These are phyloP conservation scores for Fusarium sp. DNA, from an alignment of 2,329 filamentous ascomycete species.

Conservation along the genomic window DNA sequence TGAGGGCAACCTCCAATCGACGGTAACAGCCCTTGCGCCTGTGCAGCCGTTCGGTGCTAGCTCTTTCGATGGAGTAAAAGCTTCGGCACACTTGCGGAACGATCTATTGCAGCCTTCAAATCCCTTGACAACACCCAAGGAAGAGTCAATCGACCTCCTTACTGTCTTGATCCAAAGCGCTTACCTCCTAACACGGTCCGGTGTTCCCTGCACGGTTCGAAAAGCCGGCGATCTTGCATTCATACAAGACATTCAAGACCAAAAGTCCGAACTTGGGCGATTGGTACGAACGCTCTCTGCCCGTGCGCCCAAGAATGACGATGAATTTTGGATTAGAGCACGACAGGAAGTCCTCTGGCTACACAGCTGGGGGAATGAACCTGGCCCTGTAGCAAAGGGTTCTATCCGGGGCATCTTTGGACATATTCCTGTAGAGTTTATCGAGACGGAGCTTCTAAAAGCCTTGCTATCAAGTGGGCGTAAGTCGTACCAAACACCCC, in stretches of 20 bases:
- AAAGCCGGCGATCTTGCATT: slow-evolving; percentile 69
- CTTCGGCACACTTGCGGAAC: slow-evolving; percentile 47
- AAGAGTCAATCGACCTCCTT: slow-evolving; percentile 64
- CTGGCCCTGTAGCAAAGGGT: slow-evolving; percentile 39
- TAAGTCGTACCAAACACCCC: slow-evolving; percentile 48
- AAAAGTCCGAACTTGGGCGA: slow-evolving; percentile 65
- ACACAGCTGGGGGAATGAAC: slow-evolving; percentile 70
- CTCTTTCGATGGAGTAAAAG: slow-evolving; percentile 37
- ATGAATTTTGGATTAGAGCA: slow-evolving; percentile 67
- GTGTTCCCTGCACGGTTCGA: slow-evolving; percentile 60
- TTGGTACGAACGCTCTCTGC: slow-evolving; percentile 63
- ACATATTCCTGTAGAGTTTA: slow-evolving; percentile 63
- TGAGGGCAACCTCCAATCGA: slow-evolving; percentile 59
- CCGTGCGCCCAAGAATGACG: slow-evolving; percentile 64
- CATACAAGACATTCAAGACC: slow-evolving; percentile 68
- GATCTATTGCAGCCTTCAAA: slow-evolving; percentile 67
- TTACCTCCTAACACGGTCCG: slow-evolving; percentile 61
- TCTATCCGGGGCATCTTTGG: slow-evolving; percentile 69
- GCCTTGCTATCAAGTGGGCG: slow-evolving; percentile 67
- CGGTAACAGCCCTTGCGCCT: slow-evolving; percentile 55
- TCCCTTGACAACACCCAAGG: slow-evolving; percentile 67
- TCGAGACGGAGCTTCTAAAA: slow-evolving; percentile 77
- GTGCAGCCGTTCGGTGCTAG: slow-evolving; percentile 46
- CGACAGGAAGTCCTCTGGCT: slow-evolving; percentile 76
- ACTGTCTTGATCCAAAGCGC: slow-evolving; percentile 70